A percentile compares a stretch with the other conserved stretches of the same genome.
Evolutionary conservation across 148 eudicot genomes (phyloP).

Genomic region (Mesembryanthemum crystallinum): DNA sequence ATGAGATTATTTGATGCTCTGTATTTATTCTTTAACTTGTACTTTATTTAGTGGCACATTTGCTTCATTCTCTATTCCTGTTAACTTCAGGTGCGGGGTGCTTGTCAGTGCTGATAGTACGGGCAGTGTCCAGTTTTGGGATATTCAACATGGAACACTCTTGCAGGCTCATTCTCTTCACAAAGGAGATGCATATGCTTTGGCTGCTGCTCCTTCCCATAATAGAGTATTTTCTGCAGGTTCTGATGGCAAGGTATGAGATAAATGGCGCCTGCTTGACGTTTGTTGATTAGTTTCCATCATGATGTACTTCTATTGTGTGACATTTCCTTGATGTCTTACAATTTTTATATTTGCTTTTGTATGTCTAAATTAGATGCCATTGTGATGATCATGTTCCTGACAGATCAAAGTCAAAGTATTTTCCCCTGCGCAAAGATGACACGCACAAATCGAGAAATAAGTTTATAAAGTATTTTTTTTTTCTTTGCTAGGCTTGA

Average conservation of each 20-base stretch:
- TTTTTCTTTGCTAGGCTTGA: no score
- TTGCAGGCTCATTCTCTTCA: slow-evolving; percentile 80
- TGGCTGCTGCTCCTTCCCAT: slow-evolving; percentile 81
- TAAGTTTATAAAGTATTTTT: no score
- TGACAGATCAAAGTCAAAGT: no score
- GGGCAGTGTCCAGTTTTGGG: slow-evolving; percentile 97
- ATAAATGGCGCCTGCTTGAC: neutral
- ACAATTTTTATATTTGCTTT: neutral
- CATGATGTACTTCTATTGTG: neutral
- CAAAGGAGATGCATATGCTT: slow-evolving; percentile 83
- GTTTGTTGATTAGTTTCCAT: neutral
- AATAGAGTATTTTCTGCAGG: slow-evolving; percentile 86
- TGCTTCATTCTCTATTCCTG: slow-evolving; percentile 1
- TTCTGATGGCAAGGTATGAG: slow-evolving; percentile 88
- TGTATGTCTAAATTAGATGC: no score
- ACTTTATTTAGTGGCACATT: neutral
- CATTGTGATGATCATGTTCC: no score
- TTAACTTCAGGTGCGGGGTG: slow-evolving; percentile 55
- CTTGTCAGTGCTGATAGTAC: slow-evolving; percentile 94
- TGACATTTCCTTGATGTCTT: neutral
- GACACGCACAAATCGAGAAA: no score
- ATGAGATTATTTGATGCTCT: neutral
- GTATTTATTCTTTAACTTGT: neutral
- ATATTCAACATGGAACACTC: slow-evolving; percentile 74
- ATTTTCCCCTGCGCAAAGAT: no score